Evolutionary conservation across 441 rosid species (phyloP).

Genomic region (Jatropha podagrica): DNA sequence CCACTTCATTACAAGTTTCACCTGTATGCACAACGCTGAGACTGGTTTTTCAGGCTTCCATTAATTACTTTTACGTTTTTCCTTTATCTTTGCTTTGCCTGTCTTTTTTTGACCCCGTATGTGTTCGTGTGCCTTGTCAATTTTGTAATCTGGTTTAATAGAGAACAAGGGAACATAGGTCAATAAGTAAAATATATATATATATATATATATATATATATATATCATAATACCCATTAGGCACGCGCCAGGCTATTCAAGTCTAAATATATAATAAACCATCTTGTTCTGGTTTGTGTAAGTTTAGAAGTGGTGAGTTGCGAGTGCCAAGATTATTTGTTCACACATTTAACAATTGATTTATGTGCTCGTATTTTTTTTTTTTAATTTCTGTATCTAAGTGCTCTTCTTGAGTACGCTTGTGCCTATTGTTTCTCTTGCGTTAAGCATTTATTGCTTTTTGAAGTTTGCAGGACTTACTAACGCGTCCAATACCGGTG

Average conservation of each 20-base stretch:
- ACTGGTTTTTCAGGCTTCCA: not conserved
- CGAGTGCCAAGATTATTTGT: not conserved
- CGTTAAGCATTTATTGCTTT: not conserved
- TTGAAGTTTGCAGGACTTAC: constrained; percentile 47
- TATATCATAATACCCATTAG: not conserved
- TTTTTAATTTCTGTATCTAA: not conserved
- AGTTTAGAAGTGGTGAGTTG: not conserved
- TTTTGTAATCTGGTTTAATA: not conserved
- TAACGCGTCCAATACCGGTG: constrained; percentile 32
- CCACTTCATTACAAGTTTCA: constrained; percentile 37
- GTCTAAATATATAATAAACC: not conserved
- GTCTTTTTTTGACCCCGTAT: not conserved
- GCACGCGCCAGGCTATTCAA: not conserved
- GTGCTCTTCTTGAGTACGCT: not conserved
- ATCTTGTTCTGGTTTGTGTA: not conserved
- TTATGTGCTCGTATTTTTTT: not conserved
- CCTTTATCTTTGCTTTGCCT: not conserved
- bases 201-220: not conserved
- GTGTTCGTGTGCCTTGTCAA: not conserved
- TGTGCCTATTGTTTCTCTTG: not conserved
- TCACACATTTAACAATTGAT: not conserved
- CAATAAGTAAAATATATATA: not conserved
- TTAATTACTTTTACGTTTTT: not conserved
- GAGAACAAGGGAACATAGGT: constrained; percentile 1
- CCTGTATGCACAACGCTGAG: constrained; percentile 31